Percentiles rank a stretch among this genome's conserved stretches.
phyloP scores from a whole-genome alignment of 352 stramenopile species.

The Globisporangium alternatum region DNA sequence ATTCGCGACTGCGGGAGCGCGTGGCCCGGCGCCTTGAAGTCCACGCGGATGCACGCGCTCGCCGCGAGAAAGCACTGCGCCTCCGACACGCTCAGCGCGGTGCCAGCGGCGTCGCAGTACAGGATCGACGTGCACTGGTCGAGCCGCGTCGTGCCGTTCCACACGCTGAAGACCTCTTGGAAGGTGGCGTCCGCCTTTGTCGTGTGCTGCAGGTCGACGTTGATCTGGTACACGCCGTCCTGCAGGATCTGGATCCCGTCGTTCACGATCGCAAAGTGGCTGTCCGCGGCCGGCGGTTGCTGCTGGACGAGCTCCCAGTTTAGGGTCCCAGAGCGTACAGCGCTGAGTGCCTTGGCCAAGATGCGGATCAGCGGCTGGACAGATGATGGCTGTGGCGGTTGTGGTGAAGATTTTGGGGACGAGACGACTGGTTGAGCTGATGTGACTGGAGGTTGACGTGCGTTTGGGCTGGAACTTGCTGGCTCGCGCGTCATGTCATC shows the following conservation, averaged over 20 bases:
- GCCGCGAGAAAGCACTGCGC: slow-evolving; percentile 20
- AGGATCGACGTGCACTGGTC: slow-evolving; percentile 26
- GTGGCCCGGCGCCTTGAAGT: slow-evolving; percentile 24
- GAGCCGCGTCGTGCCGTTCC: slow-evolving; percentile 33
- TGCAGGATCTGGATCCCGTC: slow-evolving; percentile 31
- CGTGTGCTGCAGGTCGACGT: slow-evolving; percentile 41
- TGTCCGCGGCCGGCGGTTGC: slow-evolving; percentile 16
- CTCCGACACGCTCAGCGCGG: slow-evolving; percentile 27
- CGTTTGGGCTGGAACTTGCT: not conserved
- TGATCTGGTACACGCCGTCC: slow-evolving; percentile 39
- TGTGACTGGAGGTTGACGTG: not conserved
- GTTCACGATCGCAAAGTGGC: slow-evolving; percentile 20
- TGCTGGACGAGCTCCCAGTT: slow-evolving; percentile 37
- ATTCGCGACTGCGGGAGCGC: slow-evolving; percentile 14
- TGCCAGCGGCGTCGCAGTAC: slow-evolving; percentile 12
- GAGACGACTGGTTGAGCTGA: not conserved
- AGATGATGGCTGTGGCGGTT: too few relatives aligned
- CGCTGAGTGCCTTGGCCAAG: slow-evolving; percentile 29
- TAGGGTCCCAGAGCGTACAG: slow-evolving; percentile 31
- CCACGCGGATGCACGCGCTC: slow-evolving; percentile 27
- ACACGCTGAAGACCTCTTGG: slow-evolving; percentile 33
- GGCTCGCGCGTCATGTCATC: not conserved
- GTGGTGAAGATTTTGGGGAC: not conserved
- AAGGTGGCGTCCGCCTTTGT: slow-evolving; percentile 12
- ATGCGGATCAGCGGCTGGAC: not conserved